phyloP scores from a whole-genome alignment of 2,329 filamentous ascomycete genomes.

The Diplodia intermedia region DNA sequence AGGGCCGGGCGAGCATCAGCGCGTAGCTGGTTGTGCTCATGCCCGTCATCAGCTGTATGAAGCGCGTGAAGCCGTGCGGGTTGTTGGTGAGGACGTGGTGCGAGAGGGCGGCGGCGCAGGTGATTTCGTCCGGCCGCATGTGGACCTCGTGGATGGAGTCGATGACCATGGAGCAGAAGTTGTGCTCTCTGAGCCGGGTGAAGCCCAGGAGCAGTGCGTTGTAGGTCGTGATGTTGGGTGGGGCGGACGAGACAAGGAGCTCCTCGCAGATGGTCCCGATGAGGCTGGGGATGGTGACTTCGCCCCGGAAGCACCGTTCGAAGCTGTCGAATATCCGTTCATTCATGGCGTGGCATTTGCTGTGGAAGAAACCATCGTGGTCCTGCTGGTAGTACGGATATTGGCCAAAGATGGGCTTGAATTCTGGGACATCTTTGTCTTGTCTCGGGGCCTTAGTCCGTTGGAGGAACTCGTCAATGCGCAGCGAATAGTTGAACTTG shows the following conservation, averaged over 20 bases:
- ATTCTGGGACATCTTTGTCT: constrained; percentile 4
- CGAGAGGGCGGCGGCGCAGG: constrained; percentile 50
- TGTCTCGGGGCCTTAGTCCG: background rate
- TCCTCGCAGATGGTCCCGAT: constrained; percentile 64
- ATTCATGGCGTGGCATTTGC: constrained; percentile 43
- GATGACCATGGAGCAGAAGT: constrained; percentile 43
- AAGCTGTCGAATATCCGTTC: constrained; percentile 40
- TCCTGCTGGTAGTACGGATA: constrained; percentile 50
- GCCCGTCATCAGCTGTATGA: constrained; percentile 53
- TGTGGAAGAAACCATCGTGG: constrained; percentile 45
- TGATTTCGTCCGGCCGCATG: constrained; percentile 56
- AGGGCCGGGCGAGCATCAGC: constrained; percentile 51
- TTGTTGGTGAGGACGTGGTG: constrained; percentile 48
- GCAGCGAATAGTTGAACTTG: background rate
- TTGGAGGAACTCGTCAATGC: background rate
- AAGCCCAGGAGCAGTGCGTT: constrained; percentile 76
- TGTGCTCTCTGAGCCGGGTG: constrained; percentile 39
- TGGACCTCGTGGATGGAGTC: constrained; percentile 45
- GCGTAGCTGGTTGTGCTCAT: constrained; percentile 39
- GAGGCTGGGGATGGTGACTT: constrained; percentile 35
- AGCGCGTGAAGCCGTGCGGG: constrained; percentile 46
- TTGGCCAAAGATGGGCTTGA: constrained; percentile 6
- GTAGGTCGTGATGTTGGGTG: constrained; percentile 72
- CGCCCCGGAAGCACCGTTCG: constrained; percentile 19
- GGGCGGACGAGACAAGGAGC: constrained; percentile 66